These are phyloP conservation scores for Camellia sinensis DNA, from an alignment of 148 eudicot species.

Conservation along the genomic window DNA sequence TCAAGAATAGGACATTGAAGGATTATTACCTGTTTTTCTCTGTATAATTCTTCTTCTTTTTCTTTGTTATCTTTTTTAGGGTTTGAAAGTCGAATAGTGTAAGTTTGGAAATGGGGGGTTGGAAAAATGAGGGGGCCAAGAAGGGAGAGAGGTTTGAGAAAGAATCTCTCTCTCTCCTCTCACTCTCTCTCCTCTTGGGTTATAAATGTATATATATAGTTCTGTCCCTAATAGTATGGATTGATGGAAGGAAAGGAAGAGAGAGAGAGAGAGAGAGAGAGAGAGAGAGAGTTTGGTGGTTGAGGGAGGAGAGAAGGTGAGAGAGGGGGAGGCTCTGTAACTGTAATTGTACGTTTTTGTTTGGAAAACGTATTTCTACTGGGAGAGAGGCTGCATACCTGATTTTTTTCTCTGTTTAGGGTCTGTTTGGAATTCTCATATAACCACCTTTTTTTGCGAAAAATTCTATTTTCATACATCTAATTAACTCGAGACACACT, in stretches of 20 bases:
- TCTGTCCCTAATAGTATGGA: neutral
- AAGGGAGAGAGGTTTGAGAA: neutral
- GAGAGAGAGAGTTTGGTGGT: neutral
- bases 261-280: too few species aligned
- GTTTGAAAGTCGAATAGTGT: neutral
- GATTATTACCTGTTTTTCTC: constrained; percentile 12
- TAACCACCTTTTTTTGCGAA: too few species aligned
- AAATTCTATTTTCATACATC: too few species aligned
- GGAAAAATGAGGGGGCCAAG: neutral
- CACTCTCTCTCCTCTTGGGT: neutral
- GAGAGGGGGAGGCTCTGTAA: neutral
- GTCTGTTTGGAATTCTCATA: too few species aligned
- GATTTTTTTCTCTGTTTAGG: too few species aligned
- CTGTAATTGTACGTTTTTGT: too few species aligned
- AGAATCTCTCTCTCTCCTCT: neutral
- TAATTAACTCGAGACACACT: too few species aligned
- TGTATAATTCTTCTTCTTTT: too few species aligned
- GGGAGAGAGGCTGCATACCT: too few species aligned
- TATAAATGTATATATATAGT: neutral
- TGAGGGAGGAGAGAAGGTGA: neutral
- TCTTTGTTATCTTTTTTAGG: neutral
- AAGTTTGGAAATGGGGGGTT: neutral
- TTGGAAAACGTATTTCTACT: too few species aligned
- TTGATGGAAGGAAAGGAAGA: neutral
- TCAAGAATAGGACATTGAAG: neutral